These are phyloP conservation scores for Mitragyna speciosa DNA, from an alignment of 257 asterid genomes.

Conservation along the genomic window DNA sequence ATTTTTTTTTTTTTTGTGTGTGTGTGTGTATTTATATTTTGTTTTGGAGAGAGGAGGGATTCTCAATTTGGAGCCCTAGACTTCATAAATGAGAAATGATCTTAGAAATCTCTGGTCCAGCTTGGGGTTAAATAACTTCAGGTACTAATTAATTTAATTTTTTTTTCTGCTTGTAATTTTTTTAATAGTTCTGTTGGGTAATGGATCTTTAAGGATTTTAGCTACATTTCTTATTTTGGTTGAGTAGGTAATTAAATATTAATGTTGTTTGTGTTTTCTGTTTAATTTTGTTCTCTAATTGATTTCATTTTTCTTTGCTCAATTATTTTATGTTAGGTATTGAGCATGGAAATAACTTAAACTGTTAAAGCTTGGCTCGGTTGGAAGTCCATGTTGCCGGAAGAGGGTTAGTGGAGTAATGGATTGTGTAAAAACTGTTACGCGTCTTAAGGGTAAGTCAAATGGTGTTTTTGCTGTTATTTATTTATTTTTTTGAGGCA, in stretches of 20 bases:
- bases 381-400: conserved; percentile 6
- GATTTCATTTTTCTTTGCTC: background rate
- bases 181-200: background rate
- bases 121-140: background rate
- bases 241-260: background rate
- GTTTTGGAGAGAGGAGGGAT: background rate
- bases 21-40: background rate
- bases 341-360: background rate
- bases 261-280: background rate
- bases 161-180: background rate
- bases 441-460: conserved; percentile 20
- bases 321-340: background rate
- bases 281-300: background rate
- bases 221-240: background rate
- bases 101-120: background rate
- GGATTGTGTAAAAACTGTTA: conserved; percentile 15
- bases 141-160: background rate
- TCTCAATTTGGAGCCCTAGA: background rate
- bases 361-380: background rate
- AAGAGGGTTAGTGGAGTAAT: conserved; percentile 19
- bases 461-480: background rate
- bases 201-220: background rate
- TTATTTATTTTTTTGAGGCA: too few relatives aligned
- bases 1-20: too few relatives aligned
- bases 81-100: background rate